Evolutionary conservation across 805 yeast genomes (phyloP).

Genomic region (Wickerhamomyces chambardii): DNA sequence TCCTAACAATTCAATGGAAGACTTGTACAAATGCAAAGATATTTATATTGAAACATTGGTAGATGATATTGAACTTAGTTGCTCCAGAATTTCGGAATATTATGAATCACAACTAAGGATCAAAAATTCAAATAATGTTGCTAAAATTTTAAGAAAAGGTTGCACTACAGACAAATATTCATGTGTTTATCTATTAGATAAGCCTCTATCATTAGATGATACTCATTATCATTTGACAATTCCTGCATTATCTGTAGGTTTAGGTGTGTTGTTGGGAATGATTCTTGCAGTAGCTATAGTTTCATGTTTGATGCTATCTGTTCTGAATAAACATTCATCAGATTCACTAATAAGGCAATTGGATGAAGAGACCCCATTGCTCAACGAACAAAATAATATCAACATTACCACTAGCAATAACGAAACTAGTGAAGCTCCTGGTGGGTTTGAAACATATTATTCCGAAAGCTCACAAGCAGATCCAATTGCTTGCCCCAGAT

Average conservation of each 20-base stretch:
- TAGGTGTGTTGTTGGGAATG: constrained; percentile 60
- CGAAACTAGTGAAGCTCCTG: not conserved
- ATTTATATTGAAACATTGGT: constrained; percentile 30
- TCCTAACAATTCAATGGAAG: constrained; percentile 42
- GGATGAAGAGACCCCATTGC: not conserved
- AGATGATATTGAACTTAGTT: constrained; percentile 33
- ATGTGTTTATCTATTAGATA: constrained; percentile 59
- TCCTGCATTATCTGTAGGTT: constrained; percentile 58
- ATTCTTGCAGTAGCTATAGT: constrained; percentile 24
- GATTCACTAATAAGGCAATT: not conserved
- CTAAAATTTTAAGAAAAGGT: constrained; percentile 51
- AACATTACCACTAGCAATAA: not conserved
- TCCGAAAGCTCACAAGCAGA: not conserved
- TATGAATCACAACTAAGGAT: constrained; percentile 29
- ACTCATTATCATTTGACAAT: constrained; percentile 47
- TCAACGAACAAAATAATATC: too few species aligned
- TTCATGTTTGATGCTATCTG: constrained; percentile 25
- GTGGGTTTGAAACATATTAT: not conserved
- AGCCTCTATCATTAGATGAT: constrained; percentile 49
- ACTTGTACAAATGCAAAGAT: constrained; percentile 38
- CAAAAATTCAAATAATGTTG: constrained; percentile 41
- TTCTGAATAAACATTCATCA: constrained; percentile 2
- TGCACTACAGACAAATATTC: constrained; percentile 34
- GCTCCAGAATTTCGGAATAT: constrained; percentile 28
- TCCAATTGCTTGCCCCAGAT: not conserved